Conservation (phyloP, 1,284 basidiomycete species). For the Leccinum fallax region DNA sequence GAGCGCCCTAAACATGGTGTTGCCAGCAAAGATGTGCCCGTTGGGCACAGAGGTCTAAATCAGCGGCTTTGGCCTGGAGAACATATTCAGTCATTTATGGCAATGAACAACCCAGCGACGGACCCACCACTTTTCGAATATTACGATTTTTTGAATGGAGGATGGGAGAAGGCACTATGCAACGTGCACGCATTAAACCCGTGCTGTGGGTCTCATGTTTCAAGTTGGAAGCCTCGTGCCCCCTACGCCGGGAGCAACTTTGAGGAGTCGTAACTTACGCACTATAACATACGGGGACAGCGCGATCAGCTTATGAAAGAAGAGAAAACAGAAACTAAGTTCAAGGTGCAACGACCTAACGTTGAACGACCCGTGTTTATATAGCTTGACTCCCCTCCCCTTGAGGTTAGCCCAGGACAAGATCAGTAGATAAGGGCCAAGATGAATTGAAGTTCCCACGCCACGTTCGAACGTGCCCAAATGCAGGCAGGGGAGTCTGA, state of each 20-base stretch:
- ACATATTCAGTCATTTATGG: background rate
- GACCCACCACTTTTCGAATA: background rate
- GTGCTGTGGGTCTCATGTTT: background rate
- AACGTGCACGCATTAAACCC: constrained; percentile 6
- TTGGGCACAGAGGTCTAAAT: background rate
- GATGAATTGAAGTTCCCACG: background rate
- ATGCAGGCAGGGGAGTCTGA: constrained; percentile 39
- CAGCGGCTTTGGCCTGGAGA: background rate
- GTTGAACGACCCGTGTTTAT: background rate
- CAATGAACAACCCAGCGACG: background rate
- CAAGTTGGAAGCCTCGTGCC: constrained; percentile 16
- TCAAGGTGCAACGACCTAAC: background rate
- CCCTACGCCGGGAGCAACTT: background rate
- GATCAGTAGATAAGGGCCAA: constrained; percentile 20
- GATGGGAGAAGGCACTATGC: background rate
- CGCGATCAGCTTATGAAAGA: background rate
- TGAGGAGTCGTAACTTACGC: background rate
- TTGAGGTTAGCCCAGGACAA: background rate
- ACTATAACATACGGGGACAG: constrained; percentile 6
- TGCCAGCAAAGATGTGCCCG: background rate
- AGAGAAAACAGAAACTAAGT: background rate
- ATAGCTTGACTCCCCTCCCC: background rate
- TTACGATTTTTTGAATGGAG: background rate
- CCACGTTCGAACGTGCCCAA: constrained; percentile 21
- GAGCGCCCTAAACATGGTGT: constrained; percentile 1